Conservation (phyloP, 2,329 filamentous ascomycete genomes). For the Pseudopyricularia cyperi region DNA sequence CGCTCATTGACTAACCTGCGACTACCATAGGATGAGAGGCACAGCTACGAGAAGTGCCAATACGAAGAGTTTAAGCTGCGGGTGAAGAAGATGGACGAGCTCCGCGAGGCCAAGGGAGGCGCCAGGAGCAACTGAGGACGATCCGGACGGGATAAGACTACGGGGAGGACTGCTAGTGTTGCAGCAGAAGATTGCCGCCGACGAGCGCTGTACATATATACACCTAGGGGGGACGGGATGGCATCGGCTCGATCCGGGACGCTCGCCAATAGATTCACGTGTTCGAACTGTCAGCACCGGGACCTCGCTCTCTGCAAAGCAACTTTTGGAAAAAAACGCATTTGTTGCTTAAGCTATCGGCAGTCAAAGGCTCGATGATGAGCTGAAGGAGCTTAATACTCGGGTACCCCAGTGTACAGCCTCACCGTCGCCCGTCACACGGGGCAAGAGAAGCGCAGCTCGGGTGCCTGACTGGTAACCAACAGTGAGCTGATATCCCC, state of each 20-base stretch:
- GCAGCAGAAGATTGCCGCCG: not conserved
- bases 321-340: not conserved
- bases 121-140: slow-evolving; percentile 64
- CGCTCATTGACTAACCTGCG: not conserved
- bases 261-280: not conserved
- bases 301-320: not conserved
- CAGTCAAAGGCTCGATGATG: no score
- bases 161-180: not conserved
- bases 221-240: not conserved
- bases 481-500: no score
- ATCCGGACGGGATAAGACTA: not conserved
- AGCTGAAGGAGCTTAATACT: no score
- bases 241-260: not conserved
- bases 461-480: no score
- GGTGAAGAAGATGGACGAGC: slow-evolving; percentile 96
- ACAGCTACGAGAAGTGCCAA: slow-evolving; percentile 98
- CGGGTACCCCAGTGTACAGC: no score
- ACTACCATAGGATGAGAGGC: slow-evolving; percentile 69
- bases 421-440: no score
- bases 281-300: not conserved
- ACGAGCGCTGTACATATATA: not conserved
- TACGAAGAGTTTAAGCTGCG: slow-evolving; percentile 98
- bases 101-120: slow-evolving; percentile 73
- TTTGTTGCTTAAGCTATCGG: no score
- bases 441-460: no score